Evolutionary conservation across 2,329 filamentous ascomycete species (phyloP), one percentile per base, ranked within the genome.

Genomic region (Uncinocarpus reesii): DNA sequence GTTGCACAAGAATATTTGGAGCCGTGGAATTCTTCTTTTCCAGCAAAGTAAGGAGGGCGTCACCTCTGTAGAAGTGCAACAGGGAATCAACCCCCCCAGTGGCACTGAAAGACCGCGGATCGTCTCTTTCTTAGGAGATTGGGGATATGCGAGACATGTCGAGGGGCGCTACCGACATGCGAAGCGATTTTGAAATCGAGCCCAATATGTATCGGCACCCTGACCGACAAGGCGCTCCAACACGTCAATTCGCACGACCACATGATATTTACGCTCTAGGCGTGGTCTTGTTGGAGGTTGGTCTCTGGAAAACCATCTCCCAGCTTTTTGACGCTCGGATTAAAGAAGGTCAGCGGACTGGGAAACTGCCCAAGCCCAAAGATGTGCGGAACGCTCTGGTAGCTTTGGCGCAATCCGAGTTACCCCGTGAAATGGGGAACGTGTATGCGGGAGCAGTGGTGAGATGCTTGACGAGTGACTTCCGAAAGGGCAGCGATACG

Each of bases 221-320:
- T 1, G 56, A 58, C 15, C 52, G 62, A 8, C 59, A 65, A 32
- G 62, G 63, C 2, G 34, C 36, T 4, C 63, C 65, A 10, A 54
- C 43, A 1, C 52, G 51, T 10, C 52, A 52, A 18, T 68, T 67
- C 47, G 55, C 24, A 11, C 58, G 57, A 10, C 42, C 46, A 1
- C 63, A 68, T 42, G 66, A 69, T 42, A 62, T 68, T 16, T 68
- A 68, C 49, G 57, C 64, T 2, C 52, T 68, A 8, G 66, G 65
- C 2, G 65, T 68, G 5, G 57, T 68, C 0, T 54, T 69, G 7
- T 53, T 69, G 0, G 66, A 68, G 53, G 66, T 69, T 32, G 64
- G 61, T 1, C 36, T 63, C 10, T 63, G 60, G 60, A 56, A 55
- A 45, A 62, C 61, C 1, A 36, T 61, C 10, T 61, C 55, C 13